A percentile compares a stretch with the other conserved stretches of the same genome.
phyloP scores from a whole-genome alignment of 768 basidiomycete species.

The Clavulina sp. region DNA sequence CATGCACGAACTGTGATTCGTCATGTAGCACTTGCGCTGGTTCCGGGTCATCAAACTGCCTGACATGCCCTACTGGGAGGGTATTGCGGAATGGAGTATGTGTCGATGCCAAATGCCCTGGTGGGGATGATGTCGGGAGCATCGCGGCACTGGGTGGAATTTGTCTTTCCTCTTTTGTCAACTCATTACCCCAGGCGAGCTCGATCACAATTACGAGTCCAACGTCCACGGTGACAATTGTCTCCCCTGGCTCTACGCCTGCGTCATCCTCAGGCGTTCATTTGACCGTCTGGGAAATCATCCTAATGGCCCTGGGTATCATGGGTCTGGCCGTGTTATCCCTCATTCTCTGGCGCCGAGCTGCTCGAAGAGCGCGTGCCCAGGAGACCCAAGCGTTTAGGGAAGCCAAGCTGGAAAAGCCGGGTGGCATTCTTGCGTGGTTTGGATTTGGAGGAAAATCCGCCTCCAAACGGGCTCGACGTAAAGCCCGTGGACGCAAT shows the following conservation, averaged over 20 bases:
- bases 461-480: neutral
- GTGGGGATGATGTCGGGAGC: conserved; percentile 27
- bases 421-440: neutral
- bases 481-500: neutral
- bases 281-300: neutral
- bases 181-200: neutral
- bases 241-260: neutral
- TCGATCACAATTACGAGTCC: neutral
- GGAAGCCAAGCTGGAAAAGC: neutral
- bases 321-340: neutral
- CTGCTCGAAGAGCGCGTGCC: neutral
- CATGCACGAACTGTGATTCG: conserved; percentile 56
- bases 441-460: neutral
- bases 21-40: conserved; percentile 67
- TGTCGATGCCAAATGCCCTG: conserved; percentile 40
- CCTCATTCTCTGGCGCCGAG: neutral
- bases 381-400: conserved; percentile 1
- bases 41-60: conserved; percentile 45
- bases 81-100: conserved; percentile 53
- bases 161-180: conserved; percentile 29
- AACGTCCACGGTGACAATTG: neutral
- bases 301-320: neutral
- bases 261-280: neutral
- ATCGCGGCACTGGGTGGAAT: conserved; percentile 49
- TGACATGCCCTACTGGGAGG: conserved; percentile 49